Conservation (phyloP, 1,139 yeast genomes). For the Yamadazyma friedrichii region DNA sequence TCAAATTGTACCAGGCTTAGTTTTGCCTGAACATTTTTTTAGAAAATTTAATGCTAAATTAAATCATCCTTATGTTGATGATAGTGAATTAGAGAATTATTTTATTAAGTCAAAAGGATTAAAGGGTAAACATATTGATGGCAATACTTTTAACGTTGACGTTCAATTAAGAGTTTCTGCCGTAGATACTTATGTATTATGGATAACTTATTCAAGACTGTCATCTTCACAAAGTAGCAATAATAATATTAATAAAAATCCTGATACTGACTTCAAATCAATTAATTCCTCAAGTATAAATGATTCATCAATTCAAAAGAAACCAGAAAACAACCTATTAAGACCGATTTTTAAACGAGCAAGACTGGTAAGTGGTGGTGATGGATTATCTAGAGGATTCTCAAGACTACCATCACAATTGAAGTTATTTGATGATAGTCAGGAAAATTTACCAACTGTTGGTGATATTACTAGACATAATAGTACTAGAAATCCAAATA, state of each 20-base stretch:
- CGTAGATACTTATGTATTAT: constrained; percentile 58
- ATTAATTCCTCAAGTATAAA: background rate
- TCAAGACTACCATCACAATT: constrained; percentile 55
- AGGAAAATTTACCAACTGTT: constrained; percentile 12
- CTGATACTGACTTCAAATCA: background rate
- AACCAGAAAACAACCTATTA: background rate
- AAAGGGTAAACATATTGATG: constrained; percentile 68
- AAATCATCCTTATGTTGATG: constrained; percentile 15
- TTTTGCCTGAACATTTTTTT: constrained; percentile 87
- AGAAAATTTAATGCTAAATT: constrained; percentile 50
- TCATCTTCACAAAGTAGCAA: background rate
- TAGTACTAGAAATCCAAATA: constrained; percentile 30
- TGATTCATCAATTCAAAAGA: background rate
- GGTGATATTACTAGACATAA: constrained; percentile 34
- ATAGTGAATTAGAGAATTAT: constrained; percentile 32
- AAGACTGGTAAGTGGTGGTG: constrained; percentile 15
- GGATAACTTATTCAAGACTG: constrained; percentile 82
- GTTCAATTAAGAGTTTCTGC: constrained; percentile 76
- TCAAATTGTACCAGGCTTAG: constrained; percentile 51
- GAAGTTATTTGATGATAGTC: constrained; percentile 40
- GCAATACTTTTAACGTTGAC: constrained; percentile 63
- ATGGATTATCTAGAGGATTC: constrained; percentile 7
- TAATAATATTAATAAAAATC: background rate
- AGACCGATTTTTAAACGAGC: constrained; percentile 12
- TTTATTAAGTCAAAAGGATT: constrained; percentile 67